Base-by-base conservation (phyloP, 805 yeast genomes). In the Yueomyces sinensis region DNA sequence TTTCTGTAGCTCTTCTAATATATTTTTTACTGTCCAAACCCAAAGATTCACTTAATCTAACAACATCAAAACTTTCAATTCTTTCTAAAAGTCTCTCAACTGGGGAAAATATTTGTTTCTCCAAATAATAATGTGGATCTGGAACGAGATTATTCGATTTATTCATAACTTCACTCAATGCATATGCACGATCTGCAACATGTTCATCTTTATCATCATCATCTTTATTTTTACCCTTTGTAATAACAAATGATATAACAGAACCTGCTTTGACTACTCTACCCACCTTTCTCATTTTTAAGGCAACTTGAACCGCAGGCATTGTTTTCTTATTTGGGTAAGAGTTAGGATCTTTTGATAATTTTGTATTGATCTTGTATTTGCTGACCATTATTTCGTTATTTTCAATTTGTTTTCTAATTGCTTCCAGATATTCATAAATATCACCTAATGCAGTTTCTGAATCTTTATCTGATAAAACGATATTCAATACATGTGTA, bases 291-390 rank as follows among this genome's bases (percentile, higher is more conserved):
- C 82, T 63, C 58, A 83, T 65, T 45, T 91, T 68, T 39, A 83
- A 61, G 0, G 97, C 99, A 27, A 86, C 95, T 52, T 80, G 91
- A 13, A 91, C 95, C 19, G 83, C 86, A 37, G 95, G 91, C 75
- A 79, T 74, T 30, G 72, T 70, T 42, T 81, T 81, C 17, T 81
- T 87, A 43, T 74, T 76, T 2, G 89, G 86, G 54, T 91, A 91
- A 33, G 75, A 76, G 22, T 62, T 63, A 4, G 97, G 96, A 46
- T 86, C 95, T 51, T 89, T 91, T 2, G 95, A 81, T 30, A 91
- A 65, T 47, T 73, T 76, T n/a, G 91, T 87, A 50, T 87, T 82
- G 44, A 91, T 84, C 45, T 79, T 74, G 51, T 66, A 80, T 52
- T 77, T 76, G 41, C 71, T 77, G 30, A 76, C 62, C n/a, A 79